Conservation (phyloP, 768 basidiomycete species). For the Mycena alexandri region DNA sequence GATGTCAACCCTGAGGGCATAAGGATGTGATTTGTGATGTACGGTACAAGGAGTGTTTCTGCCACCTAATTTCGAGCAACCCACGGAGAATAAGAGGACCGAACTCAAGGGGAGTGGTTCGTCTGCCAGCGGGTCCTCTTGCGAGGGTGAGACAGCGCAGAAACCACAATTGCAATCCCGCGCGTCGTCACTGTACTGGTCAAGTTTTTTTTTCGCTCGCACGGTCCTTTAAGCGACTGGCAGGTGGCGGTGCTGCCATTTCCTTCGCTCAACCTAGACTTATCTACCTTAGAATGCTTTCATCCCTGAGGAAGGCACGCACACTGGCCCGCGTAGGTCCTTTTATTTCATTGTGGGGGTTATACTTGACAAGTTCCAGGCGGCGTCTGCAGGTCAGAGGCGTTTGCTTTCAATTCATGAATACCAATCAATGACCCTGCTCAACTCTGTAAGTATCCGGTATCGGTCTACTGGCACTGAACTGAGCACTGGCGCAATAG, state of each 20-base stretch:
- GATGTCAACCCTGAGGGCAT: slow-evolving; percentile 31
- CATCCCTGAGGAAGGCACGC: slow-evolving; percentile 74
- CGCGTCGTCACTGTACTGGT: slow-evolving; percentile 89
- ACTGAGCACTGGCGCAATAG: slow-evolving; percentile 54
- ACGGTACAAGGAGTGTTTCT: slow-evolving; percentile 60
- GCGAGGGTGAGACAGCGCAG: slow-evolving; percentile 83
- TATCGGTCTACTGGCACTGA: slow-evolving; percentile 7
- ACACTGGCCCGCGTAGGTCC: slow-evolving; percentile 72
- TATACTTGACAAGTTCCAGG: slow-evolving; percentile 51
- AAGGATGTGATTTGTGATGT: slow-evolving; percentile 24
- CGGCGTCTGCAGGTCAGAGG: slow-evolving; percentile 83
- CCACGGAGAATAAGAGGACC: slow-evolving; percentile 66
- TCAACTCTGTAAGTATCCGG: slow-evolving; percentile 81
- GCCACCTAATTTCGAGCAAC: slow-evolving; percentile 86
- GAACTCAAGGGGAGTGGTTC: slow-evolving; percentile 85
- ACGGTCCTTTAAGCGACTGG: background rate
- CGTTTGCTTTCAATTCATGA: slow-evolving; percentile 97
- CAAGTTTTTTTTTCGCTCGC: slow-evolving; percentile 23
- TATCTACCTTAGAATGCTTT: slow-evolving; percentile 66
- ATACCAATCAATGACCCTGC: slow-evolving; percentile 94
- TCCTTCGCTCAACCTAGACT: slow-evolving; percentile 31
- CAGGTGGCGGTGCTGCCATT: slow-evolving; percentile 15
- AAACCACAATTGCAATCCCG: slow-evolving; percentile 48
- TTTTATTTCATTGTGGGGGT: background rate
- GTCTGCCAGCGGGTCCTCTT: slow-evolving; percentile 71